Base-by-base conservation (phyloP, 2,329 filamentous ascomycete species). In the Hysterium pulicare region DNA sequence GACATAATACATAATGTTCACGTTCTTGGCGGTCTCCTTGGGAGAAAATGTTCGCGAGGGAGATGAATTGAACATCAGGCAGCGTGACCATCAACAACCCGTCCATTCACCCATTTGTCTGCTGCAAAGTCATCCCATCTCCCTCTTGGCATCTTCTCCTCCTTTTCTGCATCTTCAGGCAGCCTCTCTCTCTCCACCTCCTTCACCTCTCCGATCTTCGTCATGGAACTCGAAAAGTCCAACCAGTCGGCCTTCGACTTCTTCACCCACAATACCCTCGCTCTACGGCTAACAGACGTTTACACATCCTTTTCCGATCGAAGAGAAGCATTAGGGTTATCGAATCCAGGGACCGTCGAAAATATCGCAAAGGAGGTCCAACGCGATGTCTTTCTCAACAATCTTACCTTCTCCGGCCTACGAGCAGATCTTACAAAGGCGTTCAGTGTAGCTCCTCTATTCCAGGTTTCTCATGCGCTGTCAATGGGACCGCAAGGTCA, bases 401-500 rank as follows among this genome's bases (percentile, higher is more conserved):
- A 96, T 77, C 87, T 89, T 70, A 94, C 93, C 83, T 97, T 98
- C 77, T 87, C 88, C 33, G 93, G 93, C 61, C 80, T 98, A 69
- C 87, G 91, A 66, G 94, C 91, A 68, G 93, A 98, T 71, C 77
- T 97, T 67, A 96, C 90, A 67, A 97, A 96, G 78, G 84, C 89
- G 65, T 95, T 97, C 74, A 93, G 90, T 78, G 82, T 95, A 68
- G 82, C 84, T 44, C 93, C 93, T 45, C 76, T 97, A 55, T 98
- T 98, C 78, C 91, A 97, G 73, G 87, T 96, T 58, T 96, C 91
- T 53, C 93, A 98, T 74, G 88, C 93, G 58, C 93, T 98, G 69
- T 86, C 91, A 42, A 88, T 96, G 81, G 91, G 93, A 58, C 81
- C 80, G 33, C 89, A 95, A 71, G 83, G 86, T 55, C 77, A 95